phyloP scores from a whole-genome alignment of 2,329 filamentous ascomycete genomes.

The Cladosporium sp. region DNA sequence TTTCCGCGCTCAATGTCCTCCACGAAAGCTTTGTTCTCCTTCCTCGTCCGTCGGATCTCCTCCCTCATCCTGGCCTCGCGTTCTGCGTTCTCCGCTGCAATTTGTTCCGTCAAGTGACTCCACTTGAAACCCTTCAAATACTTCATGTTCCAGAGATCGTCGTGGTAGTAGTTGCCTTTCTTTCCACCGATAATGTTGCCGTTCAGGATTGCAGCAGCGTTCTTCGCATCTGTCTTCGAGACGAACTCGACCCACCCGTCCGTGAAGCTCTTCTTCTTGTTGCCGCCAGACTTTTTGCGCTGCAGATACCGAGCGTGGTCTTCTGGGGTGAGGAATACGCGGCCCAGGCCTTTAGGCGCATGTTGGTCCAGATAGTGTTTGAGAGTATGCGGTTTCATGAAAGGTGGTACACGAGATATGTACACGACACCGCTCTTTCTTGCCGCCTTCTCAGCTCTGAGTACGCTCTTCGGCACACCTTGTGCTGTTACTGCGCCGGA shows the following conservation, averaged over 20 bases:
- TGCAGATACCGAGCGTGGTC: constrained; percentile 61
- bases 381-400: constrained; percentile 79
- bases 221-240: constrained; percentile 70
- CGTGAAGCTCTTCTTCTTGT: constrained; percentile 75
- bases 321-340: constrained; percentile 75
- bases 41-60: constrained; percentile 69
- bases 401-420: constrained; percentile 77
- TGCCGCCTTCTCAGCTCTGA: constrained; percentile 58
- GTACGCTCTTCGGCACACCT: constrained; percentile 61
- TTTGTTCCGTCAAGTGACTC: constrained; percentile 66
- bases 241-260: constrained; percentile 86
- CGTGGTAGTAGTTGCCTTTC: constrained; percentile 76
- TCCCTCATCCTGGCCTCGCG: constrained; percentile 68
- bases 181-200: constrained; percentile 75
- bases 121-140: constrained; percentile 84
- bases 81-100: constrained; percentile 76
- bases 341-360: constrained; percentile 60
- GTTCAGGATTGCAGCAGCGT: constrained; percentile 71
- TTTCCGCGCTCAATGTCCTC: constrained; percentile 74
- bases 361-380: constrained; percentile 70
- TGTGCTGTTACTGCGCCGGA: constrained; percentile 16
- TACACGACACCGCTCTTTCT: constrained; percentile 77
- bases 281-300: constrained; percentile 68
- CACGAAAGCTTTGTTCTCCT: constrained; percentile 77
- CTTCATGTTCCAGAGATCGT: constrained; percentile 80